Base-by-base conservation (phyloP, 495 filamentous ascomycete genomes). In the Aspergillus mulundensis region DNA sequence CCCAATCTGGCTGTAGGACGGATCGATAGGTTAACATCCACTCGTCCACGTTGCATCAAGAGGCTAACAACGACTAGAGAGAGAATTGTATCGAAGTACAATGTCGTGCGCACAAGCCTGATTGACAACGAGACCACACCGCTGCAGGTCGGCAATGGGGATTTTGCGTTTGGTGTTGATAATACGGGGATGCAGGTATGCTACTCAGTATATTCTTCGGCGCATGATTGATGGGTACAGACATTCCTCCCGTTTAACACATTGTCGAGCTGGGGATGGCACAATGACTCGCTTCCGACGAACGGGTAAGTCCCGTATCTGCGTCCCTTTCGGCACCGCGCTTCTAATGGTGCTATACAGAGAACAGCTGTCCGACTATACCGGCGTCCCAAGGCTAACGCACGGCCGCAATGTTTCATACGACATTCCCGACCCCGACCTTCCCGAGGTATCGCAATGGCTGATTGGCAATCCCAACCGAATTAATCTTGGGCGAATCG, bases 391-490 rank as follows among this genome's bases (percentile, higher is more conserved):
- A 3, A 57, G n/a, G 30, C 18, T 50, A 8, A 61, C 59, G 1
- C 59, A 61, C 28, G 59, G 59, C 1, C 40, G 59, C 12, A 61
- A 61, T 14, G 54, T 61, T 3, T 61, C 59, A 8, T 61, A 61
- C 45, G 59, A 61, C 36, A 53, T 61, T 18, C 59, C 59, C 8
- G 59, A 61, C 24, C 38, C 49, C 1, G 20, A 53, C 16, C 59
- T 61, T 18, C 59, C 59, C 0, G 42, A 48, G 20, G 54, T 46
- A 3, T 61, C 54, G 8, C 59, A 61, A 20, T 61, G 59, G 59
- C 43, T 61, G 24, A 61, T 54, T 20, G 42, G 54, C 4, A 61
- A 61, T 23, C 59, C 59, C 1, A 61, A 61, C 20, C 59, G 59
- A 2, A 61, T 61, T 12, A 61, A 61, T 42, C 49, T 61, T 1